phyloP scores from a whole-genome alignment of 2,329 filamentous ascomycete genomes.

The Beauveria brongniartii region DNA sequence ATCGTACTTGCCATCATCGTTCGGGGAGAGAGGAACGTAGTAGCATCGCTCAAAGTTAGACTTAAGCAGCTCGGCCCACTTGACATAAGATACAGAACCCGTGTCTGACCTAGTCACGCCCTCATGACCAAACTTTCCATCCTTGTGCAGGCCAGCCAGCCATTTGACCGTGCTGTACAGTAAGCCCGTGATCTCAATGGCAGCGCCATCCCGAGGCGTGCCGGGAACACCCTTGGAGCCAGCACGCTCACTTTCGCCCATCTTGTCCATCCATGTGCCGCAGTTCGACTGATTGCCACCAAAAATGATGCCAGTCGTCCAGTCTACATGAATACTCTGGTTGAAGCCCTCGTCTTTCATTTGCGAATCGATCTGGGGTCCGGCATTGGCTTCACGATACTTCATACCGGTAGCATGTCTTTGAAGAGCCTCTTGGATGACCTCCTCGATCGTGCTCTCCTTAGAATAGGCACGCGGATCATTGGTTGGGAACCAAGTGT shows the following conservation, averaged over 20 bases:
- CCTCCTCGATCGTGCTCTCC: slow-evolving; percentile 74
- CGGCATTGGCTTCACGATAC: slow-evolving; percentile 92
- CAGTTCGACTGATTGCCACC: slow-evolving; percentile 93
- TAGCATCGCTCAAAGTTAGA: slow-evolving; percentile 87
- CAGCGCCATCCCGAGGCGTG: slow-evolving; percentile 92
- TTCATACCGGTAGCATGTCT: slow-evolving; percentile 84
- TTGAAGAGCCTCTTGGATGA: slow-evolving; percentile 90
- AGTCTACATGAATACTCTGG: slow-evolving; percentile 84
- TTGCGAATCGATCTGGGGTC: slow-evolving; percentile 77
- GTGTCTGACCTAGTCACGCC: slow-evolving; percentile 62
- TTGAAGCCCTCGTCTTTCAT: slow-evolving; percentile 92
- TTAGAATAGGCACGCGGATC: slow-evolving; percentile 80
- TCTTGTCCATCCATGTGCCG: slow-evolving; percentile 99
- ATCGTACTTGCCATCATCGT: slow-evolving; percentile 69
- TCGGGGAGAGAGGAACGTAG: slow-evolving; percentile 64
- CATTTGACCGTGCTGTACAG: slow-evolving; percentile 83
- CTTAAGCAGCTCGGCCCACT: slow-evolving; percentile 77
- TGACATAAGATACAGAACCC: slow-evolving; percentile 55
- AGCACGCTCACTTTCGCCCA: slow-evolving; percentile 93
- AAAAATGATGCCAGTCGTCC: slow-evolving; percentile 81
- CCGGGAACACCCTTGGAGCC: slow-evolving; percentile 89
- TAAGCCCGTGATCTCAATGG: slow-evolving; percentile 89
- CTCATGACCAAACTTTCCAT: slow-evolving; percentile 64
- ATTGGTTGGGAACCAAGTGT: slow-evolving; percentile 81
- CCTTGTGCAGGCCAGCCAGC: slow-evolving; percentile 59